Evolutionary conservation across 371 early-diverging fungal genomes (phyloP).

Genomic region (Thermomucor indicae-seudaticae): DNA sequence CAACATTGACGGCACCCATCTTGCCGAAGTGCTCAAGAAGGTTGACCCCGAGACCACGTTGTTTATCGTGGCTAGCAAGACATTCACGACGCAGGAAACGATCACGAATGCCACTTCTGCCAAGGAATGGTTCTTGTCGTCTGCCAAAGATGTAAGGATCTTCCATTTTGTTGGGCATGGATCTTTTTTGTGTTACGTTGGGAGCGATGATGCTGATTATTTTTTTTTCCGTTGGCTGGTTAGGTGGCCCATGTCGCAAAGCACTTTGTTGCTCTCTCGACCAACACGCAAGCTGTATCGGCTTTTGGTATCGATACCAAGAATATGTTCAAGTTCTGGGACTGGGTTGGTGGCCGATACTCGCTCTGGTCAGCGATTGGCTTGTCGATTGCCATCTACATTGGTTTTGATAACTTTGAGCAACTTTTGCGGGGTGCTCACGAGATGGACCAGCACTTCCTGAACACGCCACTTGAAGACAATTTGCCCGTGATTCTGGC

Average conservation of each 20-base stretch:
- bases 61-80: conserved; percentile 98
- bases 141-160: conserved; percentile 74
- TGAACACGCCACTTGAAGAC: conserved; percentile 78
- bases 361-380: conserved; percentile 99
- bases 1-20: conserved; percentile 98
- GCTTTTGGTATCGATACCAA: conserved; percentile 89
- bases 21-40: conserved; percentile 85
- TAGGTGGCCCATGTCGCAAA: conserved; percentile 85
- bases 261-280: conserved; percentile 99
- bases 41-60: conserved; percentile 90
- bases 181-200: background rate
- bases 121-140: conserved; percentile 86
- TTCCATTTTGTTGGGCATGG: background rate
- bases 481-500: conserved; percentile 95
- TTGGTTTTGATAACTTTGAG: conserved; percentile 96
- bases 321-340: conserved; percentile 99
- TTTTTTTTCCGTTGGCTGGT: conserved; percentile 7
- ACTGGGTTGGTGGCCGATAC: conserved; percentile 99
- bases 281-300: conserved; percentile 89
- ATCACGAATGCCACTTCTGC: conserved; percentile 96
- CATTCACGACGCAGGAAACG: conserved; percentile 99
- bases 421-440: conserved; percentile 92
- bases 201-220: background rate
- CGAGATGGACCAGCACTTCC: conserved; percentile 96
- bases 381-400: conserved; percentile 91